Evolutionary conservation across 75 land plant genomes (phyloP).

Genomic region (Selaginella tamariscina): DNA sequence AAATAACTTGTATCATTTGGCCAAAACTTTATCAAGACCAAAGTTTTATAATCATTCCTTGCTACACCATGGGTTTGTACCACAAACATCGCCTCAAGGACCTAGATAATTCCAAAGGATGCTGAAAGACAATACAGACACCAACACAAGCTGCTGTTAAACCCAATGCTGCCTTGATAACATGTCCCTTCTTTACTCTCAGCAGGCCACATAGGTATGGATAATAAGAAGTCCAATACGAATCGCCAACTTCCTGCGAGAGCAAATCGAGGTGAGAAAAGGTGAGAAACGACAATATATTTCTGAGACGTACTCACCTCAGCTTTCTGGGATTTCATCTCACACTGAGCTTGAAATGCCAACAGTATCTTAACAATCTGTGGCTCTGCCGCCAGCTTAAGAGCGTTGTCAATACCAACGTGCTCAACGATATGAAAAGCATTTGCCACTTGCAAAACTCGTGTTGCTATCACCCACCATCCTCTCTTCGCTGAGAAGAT

Average conservation of each 20-base stretch:
- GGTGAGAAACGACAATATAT: too few species aligned
- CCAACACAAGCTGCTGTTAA: constrained; percentile 49
- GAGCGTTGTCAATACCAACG: background rate
- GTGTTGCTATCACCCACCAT: background rate
- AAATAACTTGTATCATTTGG: too few species aligned
- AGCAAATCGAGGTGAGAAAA: too few species aligned
- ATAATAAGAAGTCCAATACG: too few species aligned
- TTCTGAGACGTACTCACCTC: too few species aligned
- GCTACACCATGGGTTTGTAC: background rate
- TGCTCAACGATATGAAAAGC: too few species aligned
- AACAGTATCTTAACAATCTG: background rate
- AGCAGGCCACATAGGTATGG: too few species aligned
- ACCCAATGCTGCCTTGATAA: constrained; percentile 20
- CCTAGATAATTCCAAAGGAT: constrained; percentile 47
- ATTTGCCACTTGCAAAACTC: background rate
- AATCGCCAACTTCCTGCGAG: too few species aligned
- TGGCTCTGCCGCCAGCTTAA: background rate
- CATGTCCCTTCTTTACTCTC: background rate
- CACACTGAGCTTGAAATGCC: background rate
- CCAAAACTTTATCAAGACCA: too few species aligned
- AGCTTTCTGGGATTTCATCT: background rate
- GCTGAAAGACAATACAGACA: constrained; percentile 47
- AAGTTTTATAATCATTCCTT: too few species aligned
- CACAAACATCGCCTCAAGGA: constrained; percentile 56
- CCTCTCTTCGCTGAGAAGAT: background rate